Evolutionary conservation across 1,139 yeast genomes (phyloP).

Genomic region (Debaryomyces fabryi): DNA sequence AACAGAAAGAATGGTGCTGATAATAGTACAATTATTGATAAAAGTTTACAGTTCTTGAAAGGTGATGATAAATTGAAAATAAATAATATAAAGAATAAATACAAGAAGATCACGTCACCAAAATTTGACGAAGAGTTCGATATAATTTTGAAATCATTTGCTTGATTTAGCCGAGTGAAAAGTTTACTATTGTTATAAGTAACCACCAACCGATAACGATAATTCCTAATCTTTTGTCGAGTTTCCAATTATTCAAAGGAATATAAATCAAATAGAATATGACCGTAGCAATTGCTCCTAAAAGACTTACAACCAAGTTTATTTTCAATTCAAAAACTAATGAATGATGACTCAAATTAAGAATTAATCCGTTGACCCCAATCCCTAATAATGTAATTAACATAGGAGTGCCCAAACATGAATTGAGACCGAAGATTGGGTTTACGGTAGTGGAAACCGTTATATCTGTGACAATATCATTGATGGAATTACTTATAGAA

Average conservation of each 20-base stretch:
- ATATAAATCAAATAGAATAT: slow-evolving; percentile 30
- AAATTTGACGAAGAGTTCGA: slow-evolving; percentile 4
- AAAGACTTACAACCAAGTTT: slow-evolving; percentile 30
- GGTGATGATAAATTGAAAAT: slow-evolving; percentile 2
- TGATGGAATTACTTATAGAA: slow-evolving; percentile 43
- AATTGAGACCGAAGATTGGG: slow-evolving; percentile 42
- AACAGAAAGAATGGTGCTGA: background rate
- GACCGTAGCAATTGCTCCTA: slow-evolving; percentile 29
- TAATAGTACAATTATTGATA: background rate
- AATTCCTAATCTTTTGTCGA: slow-evolving; percentile 35
- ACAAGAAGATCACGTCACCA: background rate
- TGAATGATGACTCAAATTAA: slow-evolving; percentile 17
- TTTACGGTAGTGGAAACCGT: slow-evolving; percentile 38
- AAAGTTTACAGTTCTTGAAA: background rate
- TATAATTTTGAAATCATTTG: background rate
- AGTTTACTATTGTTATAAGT: slow-evolving; percentile 21
- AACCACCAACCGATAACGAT: slow-evolving; percentile 27
- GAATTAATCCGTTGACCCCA: slow-evolving; percentile 38
- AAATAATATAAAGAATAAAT: background rate
- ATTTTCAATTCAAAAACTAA: slow-evolving; percentile 28
- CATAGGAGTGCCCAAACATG: slow-evolving; percentile 48
- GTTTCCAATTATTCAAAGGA: slow-evolving; percentile 38
- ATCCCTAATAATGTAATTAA: slow-evolving; percentile 41
- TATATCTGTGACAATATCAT: slow-evolving; percentile 45
- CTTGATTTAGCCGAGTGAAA: slow-evolving; percentile 15